Evolutionary conservation across 2,329 filamentous ascomycete genomes (phyloP).

Genomic region (Aspergillus proliferans): DNA sequence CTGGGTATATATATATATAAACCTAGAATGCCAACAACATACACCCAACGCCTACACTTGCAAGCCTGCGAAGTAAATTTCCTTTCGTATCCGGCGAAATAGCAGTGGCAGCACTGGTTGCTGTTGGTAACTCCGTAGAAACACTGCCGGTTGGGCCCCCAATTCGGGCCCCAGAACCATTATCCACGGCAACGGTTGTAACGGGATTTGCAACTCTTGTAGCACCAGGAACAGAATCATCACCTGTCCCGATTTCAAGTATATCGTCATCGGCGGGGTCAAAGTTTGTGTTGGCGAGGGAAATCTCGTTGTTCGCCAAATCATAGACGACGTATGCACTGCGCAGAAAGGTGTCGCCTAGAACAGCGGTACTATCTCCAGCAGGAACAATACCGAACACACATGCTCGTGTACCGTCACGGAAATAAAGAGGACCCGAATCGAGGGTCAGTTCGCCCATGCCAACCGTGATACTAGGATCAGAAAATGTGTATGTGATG

Average conservation of each 20-base stretch:
- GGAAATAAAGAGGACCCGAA: slow-evolving; percentile 35
- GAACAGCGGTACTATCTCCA: slow-evolving; percentile 41
- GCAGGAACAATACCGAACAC: slow-evolving; percentile 48
- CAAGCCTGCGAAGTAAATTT: slow-evolving; percentile 15
- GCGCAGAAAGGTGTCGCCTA: slow-evolving; percentile 59
- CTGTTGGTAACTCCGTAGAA: slow-evolving; percentile 11
- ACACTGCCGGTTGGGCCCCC: slow-evolving; percentile 19
- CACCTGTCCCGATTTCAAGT: slow-evolving; percentile 48
- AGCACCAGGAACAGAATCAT: slow-evolving; percentile 47
- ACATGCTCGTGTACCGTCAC: slow-evolving; percentile 33
- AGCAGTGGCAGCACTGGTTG: slow-evolving; percentile 13
- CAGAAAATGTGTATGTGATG: slow-evolving; percentile 54
- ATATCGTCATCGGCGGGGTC: slow-evolving; percentile 48
- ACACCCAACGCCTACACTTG: slow-evolving; percentile 18
- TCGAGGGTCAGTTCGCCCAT: slow-evolving; percentile 53
- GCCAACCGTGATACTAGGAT: slow-evolving; percentile 49
- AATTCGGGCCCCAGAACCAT: slow-evolving; percentile 41
- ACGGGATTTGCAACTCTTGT: slow-evolving; percentile 47
- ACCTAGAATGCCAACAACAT: slow-evolving; percentile 4
- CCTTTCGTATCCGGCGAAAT: slow-evolving; percentile 12
- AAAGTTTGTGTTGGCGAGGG: slow-evolving; percentile 56
- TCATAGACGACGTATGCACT: slow-evolving; percentile 61
- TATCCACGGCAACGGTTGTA: slow-evolving; percentile 36
- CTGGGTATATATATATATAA: neutral
- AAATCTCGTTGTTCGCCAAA: slow-evolving; percentile 54